Conservation (phyloP, 331 rosid species). For the Dryas integrifolia region DNA sequence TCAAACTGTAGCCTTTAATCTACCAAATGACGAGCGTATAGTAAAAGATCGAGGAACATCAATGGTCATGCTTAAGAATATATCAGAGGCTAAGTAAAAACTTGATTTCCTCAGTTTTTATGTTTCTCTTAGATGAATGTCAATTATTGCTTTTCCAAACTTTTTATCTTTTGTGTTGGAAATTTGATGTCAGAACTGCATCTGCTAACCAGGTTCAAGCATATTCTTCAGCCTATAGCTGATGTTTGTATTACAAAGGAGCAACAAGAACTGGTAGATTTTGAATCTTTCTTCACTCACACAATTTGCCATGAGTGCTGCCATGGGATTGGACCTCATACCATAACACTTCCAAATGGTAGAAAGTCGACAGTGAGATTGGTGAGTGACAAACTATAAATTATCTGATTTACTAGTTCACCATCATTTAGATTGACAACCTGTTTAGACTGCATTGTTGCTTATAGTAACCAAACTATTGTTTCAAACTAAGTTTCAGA, state of each 20-base stretch:
- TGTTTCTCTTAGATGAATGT: conserved; percentile 19
- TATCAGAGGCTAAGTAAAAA: conserved; percentile 88
- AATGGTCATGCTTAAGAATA: conserved; percentile 97
- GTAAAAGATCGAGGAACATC: conserved; percentile 87
- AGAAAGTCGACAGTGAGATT: conserved; percentile 80
- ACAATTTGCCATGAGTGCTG: conserved; percentile 97
- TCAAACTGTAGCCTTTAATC: conserved; percentile 91
- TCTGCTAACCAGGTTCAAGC: conserved; percentile 67
- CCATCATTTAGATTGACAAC: neutral
- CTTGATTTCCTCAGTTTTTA: conserved; percentile 19
- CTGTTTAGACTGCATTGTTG: neutral
- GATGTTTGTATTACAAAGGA: conserved; percentile 60
- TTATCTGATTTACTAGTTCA: neutral
- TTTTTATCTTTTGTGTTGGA: conserved; percentile 16
- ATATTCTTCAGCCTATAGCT: conserved; percentile 85
- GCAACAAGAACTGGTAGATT: conserved; percentile 75
- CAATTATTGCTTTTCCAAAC: conserved; percentile 9
- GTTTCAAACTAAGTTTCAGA: neutral
- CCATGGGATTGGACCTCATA: conserved; percentile 98
- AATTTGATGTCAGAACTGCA: conserved; percentile 21
- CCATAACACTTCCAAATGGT: conserved; percentile 87
- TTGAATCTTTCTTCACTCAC: conserved; percentile 91
- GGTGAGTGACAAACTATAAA: conserved; percentile 53
- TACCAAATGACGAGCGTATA: conserved; percentile 90
- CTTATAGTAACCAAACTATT: neutral